Evolutionary conservation across 176 grass and related monocot genomes (phyloP).

Genomic region (Chrysopogon serrulatus): DNA sequence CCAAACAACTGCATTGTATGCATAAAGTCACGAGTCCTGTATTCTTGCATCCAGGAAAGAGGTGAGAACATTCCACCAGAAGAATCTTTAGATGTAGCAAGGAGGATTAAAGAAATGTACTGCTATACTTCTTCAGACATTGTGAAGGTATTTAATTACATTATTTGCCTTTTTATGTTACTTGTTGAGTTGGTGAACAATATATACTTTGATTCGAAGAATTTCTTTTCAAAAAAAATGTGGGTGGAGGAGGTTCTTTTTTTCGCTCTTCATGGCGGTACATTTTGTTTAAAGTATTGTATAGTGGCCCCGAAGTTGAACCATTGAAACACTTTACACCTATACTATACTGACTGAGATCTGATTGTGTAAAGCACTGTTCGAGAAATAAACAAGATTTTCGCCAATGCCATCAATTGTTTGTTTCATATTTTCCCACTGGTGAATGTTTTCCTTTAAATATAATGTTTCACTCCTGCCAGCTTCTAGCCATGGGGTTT

Average conservation of each 20-base stretch:
- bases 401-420: background rate
- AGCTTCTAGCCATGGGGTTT: background rate
- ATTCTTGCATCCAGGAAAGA: slow-evolving; percentile 72
- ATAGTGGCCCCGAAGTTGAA: background rate
- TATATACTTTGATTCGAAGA: background rate
- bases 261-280: background rate
- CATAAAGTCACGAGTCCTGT: background rate
- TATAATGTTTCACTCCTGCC: background rate
- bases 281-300: background rate
- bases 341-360: background rate
- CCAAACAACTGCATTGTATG: background rate
- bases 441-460: background rate
- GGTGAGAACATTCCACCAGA: slow-evolving; percentile 94
- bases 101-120: slow-evolving; percentile 90
- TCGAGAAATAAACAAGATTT: background rate
- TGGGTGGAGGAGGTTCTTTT: background rate
- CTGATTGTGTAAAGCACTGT: background rate
- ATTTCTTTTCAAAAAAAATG: background rate
- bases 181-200: background rate
- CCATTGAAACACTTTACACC: background rate
- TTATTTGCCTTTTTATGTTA: background rate
- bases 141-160: slow-evolving; percentile 70
- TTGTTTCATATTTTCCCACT: background rate
- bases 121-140: slow-evolving; percentile 98
- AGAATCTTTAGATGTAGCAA: slow-evolving; percentile 89